Conservation (phyloP, 345 rosid genomes). For the Eucalyptus regnans region DNA sequence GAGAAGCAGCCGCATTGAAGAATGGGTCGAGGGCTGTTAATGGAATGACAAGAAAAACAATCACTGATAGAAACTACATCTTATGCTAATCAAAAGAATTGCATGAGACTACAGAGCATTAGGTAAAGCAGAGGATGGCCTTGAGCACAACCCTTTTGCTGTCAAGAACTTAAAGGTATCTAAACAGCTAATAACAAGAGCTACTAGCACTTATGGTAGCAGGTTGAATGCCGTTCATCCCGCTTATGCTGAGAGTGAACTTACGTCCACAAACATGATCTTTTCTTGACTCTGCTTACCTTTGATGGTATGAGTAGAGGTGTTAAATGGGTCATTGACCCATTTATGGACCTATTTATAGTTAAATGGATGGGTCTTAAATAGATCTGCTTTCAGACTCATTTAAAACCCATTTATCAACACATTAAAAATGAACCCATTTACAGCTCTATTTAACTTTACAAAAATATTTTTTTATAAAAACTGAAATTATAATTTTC, state of each 20-base stretch:
- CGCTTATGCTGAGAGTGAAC: not conserved
- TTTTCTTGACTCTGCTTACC: constrained; percentile 17
- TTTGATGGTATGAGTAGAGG: constrained; percentile 46
- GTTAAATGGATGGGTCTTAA: too few species aligned
- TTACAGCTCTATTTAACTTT: too few species aligned
- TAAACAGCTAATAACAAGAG: not conserved
- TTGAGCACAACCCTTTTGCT: not conserved
- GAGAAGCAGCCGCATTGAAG: constrained; percentile 93
- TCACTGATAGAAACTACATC: not conserved
- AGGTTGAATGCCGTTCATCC: not conserved
- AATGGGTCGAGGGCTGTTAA: constrained; percentile 85
- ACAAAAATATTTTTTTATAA: too few species aligned
- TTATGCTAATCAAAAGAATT: not conserved
- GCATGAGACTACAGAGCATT: not conserved
- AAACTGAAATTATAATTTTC: too few species aligned
- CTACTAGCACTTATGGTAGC: not conserved
- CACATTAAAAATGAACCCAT: too few species aligned
- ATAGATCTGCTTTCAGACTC: too few species aligned
- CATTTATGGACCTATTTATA: too few species aligned
- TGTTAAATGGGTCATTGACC: too few species aligned
- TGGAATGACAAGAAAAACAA: not conserved
- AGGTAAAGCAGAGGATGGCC: not conserved
- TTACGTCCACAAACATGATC: not conserved
- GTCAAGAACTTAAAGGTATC: not conserved
- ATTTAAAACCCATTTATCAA: too few species aligned